Percentiles rank a stretch among this genome's conserved stretches.
These are phyloP conservation scores for Hypoxylon sp. DNA, from an alignment of 2,329 filamentous ascomycete species.

Conservation along the genomic window DNA sequence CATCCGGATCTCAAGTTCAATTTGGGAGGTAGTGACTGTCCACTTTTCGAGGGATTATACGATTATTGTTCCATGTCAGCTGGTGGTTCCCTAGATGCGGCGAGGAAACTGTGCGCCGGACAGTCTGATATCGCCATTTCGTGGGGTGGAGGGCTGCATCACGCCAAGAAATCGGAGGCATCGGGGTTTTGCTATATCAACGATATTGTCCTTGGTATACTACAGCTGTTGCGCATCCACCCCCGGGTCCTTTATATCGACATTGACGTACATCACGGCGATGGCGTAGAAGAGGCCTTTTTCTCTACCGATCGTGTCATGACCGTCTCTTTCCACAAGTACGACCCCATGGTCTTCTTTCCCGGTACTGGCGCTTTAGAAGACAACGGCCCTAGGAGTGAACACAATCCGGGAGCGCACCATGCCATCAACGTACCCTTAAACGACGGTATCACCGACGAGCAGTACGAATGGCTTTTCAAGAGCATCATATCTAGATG, in stretches of 20 bases:
- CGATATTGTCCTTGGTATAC: slow-evolving; percentile 94
- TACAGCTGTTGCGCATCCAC: slow-evolving; percentile 86
- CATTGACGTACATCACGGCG: slow-evolving; percentile 94
- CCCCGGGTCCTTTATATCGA: slow-evolving; percentile 97
- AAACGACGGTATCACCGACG: slow-evolving; percentile 91
- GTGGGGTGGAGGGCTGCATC: slow-evolving; percentile 96
- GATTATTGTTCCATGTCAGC: slow-evolving; percentile 96
- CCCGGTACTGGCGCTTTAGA: slow-evolving; percentile 91
- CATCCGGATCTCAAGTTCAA: slow-evolving; percentile 82
- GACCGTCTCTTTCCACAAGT: slow-evolving; percentile 97
- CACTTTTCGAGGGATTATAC: slow-evolving; percentile 95
- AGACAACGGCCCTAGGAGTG: slow-evolving; percentile 85
- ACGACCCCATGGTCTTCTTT: slow-evolving; percentile 87
- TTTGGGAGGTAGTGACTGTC: slow-evolving; percentile 91
- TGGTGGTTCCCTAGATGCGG: slow-evolving; percentile 90
- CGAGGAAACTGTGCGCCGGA: slow-evolving; percentile 86
- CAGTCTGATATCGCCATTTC: slow-evolving; percentile 97
- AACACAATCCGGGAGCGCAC: slow-evolving; percentile 88
- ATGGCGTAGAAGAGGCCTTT: slow-evolving; percentile 94
- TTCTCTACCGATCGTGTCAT: slow-evolving; percentile 94
- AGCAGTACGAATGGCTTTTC: slow-evolving; percentile 90
- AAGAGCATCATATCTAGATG: slow-evolving; percentile 83
- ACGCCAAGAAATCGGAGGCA: slow-evolving; percentile 94
- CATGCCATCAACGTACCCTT: slow-evolving; percentile 93
- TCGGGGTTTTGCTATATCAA: slow-evolving; percentile 99